phyloP scores from a whole-genome alignment of 1,284 basidiomycete species.

The Tylopilus orsonianus region DNA sequence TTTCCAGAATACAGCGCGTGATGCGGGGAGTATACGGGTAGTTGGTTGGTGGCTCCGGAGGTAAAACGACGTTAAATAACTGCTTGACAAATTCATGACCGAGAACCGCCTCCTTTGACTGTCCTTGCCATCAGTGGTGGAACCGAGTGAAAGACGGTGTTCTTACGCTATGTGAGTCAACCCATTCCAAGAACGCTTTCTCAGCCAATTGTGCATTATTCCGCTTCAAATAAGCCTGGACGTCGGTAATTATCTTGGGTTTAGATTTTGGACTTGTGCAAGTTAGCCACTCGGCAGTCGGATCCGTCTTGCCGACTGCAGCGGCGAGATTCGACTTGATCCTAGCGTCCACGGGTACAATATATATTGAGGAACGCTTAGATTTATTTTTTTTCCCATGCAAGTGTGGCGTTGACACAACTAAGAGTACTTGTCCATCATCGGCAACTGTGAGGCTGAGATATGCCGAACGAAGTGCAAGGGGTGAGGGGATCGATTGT shows the following conservation, averaged over 20 bases:
- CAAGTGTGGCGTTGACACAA: slow-evolving; percentile 42
- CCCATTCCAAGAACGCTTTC: slow-evolving; percentile 52
- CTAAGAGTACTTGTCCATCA: slow-evolving; percentile 53
- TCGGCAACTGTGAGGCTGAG: slow-evolving; percentile 38
- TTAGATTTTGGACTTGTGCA: slow-evolving; percentile 2
- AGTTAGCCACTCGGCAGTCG: slow-evolving; percentile 51
- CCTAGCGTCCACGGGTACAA: slow-evolving; percentile 55
- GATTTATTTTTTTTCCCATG: slow-evolving; percentile 24
- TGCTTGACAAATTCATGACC: slow-evolving; percentile 58
- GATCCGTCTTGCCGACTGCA: slow-evolving; percentile 54
- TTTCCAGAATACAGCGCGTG: slow-evolving; percentile 53
- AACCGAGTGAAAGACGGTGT: background rate
- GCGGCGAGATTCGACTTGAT: slow-evolving; percentile 56
- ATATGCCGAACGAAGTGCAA: slow-evolving; percentile 36
- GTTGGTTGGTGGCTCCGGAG: slow-evolving; percentile 31
- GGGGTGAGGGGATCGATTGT: slow-evolving; percentile 52
- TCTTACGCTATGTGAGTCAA: slow-evolving; percentile 37
- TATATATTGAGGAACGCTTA: slow-evolving; percentile 51
- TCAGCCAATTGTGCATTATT: slow-evolving; percentile 43
- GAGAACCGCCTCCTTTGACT: slow-evolving; percentile 31
- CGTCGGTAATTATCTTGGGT: slow-evolving; percentile 38
- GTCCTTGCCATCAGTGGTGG: slow-evolving; percentile 8
- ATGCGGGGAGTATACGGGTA: slow-evolving; percentile 47
- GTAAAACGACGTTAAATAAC: slow-evolving; percentile 48
- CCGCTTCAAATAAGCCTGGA: slow-evolving; percentile 37